Conservation (phyloP, 1,139 yeast genomes). For the Wickerhamomyces sp. region DNA sequence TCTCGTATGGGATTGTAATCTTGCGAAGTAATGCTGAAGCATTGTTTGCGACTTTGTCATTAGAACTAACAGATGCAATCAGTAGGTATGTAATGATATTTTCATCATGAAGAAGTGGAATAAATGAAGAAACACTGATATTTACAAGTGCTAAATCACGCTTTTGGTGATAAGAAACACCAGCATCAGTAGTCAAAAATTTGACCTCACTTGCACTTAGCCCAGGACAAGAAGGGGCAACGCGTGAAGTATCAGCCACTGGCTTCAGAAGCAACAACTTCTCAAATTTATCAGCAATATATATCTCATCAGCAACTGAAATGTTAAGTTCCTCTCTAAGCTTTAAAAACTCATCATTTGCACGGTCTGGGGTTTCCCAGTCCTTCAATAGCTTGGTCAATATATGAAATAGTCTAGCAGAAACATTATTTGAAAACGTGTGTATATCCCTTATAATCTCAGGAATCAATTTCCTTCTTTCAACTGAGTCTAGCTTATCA, state of each 20-base stretch:
- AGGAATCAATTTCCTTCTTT: constrained; percentile 40
- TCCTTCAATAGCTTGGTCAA: constrained; percentile 48
- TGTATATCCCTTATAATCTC: constrained; percentile 44
- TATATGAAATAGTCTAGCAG: constrained; percentile 60
- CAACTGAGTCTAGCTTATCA: constrained; percentile 39
- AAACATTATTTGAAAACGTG: constrained; percentile 29
- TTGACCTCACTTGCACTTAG: constrained; percentile 48
- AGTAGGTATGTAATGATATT: constrained; percentile 41
- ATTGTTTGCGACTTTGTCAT: constrained; percentile 45
- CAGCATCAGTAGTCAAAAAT: constrained; percentile 65
- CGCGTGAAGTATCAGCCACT: constrained; percentile 28
- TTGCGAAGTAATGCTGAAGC: constrained; percentile 51
- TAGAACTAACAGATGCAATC: constrained; percentile 61
- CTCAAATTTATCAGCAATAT: constrained; percentile 42
- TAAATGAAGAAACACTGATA: constrained; percentile 35
- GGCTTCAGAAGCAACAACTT: constrained; percentile 57
- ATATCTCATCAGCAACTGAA: constrained; percentile 32
- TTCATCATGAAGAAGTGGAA: constrained; percentile 35
- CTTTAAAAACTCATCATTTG: constrained; percentile 38
- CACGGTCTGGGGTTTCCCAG: constrained; percentile 48
- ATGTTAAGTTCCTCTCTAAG: constrained; percentile 31
- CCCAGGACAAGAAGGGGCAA: constrained; percentile 55
- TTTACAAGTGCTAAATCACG: constrained; percentile 47
- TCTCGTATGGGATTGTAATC: constrained; percentile 48
- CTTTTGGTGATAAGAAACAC: constrained; percentile 45